Percentiles rank a stretch among this genome's conserved stretches.
phyloP scores from a whole-genome alignment of 768 basidiomycete species.

The Pleurotus djamor region DNA sequence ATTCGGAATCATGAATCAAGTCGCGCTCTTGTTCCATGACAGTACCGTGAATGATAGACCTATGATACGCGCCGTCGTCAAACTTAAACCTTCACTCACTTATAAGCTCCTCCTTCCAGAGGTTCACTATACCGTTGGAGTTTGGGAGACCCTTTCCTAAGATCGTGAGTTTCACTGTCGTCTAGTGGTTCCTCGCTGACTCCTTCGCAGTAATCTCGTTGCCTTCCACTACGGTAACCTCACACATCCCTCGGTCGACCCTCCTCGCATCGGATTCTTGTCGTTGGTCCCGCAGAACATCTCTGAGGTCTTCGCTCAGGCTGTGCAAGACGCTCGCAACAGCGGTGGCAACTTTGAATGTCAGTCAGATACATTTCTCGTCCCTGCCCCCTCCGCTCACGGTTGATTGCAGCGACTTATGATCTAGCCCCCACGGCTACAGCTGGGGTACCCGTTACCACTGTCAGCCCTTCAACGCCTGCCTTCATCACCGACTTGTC shows the following conservation, averaged over 20 bases:
- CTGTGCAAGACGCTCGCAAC: constrained; percentile 30
- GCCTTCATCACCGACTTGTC: neutral
- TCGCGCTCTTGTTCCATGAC: no score
- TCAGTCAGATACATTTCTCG: constrained; percentile 12
- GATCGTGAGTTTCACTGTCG: constrained; percentile 47
- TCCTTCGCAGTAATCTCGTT: constrained; percentile 54
- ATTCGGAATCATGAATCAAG: neutral
- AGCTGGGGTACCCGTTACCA: constrained; percentile 20
- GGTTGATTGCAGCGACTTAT: constrained; percentile 23
- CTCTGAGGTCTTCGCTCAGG: constrained; percentile 28
- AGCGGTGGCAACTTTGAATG: constrained; percentile 38
- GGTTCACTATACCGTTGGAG: constrained; percentile 67
- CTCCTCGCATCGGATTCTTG: constrained; percentile 65
- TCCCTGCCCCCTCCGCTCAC: neutral
- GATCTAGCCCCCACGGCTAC: constrained; percentile 31
- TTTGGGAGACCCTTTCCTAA: constrained; percentile 69
- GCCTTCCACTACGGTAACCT: constrained; percentile 75
- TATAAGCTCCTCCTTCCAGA: constrained; percentile 46
- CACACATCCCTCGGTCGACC: constrained; percentile 62
- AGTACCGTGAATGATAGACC: no score
- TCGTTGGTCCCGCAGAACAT: constrained; percentile 62
- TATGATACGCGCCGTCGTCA: no score
- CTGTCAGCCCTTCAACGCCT: constrained; percentile 12
- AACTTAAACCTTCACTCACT: no score
- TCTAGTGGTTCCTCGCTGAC: neutral